phyloP scores from a whole-genome alignment of 176 grass and related monocot species.

The Carex parvula region DNA sequence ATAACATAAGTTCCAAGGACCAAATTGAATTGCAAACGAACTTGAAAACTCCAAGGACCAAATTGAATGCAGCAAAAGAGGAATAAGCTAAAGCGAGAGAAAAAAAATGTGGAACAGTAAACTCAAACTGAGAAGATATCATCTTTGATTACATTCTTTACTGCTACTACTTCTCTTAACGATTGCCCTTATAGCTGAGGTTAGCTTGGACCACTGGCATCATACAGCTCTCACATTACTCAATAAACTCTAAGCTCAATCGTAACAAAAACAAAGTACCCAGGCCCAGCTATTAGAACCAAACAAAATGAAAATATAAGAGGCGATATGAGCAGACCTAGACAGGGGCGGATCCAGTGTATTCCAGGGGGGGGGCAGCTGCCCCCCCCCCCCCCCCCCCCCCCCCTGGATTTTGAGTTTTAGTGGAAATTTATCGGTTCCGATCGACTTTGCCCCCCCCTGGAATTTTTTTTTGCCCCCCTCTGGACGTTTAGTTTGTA shows the following conservation, averaged over 20 bases:
- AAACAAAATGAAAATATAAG: not conserved
- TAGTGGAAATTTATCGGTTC: no score
- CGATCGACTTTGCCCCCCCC: no score
- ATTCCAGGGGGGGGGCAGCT: no score
- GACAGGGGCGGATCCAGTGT: no score
- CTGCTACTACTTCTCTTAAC: not conserved
- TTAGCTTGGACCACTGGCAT: not conserved
- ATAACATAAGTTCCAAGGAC: not conserved
- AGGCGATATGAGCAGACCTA: not conserved
- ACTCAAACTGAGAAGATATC: not conserved
- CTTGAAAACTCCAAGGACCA: not conserved
- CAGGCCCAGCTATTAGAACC: not conserved
- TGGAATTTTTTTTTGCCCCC: no score
- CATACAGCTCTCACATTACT: not conserved
- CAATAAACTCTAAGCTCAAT: not conserved
- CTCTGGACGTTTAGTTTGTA: no score
- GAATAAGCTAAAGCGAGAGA: not conserved
- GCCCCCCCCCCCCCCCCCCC: no score
- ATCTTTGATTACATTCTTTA: not conserved
- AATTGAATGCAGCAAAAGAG: not conserved
- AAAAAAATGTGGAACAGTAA: not conserved
- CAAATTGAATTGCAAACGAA: not conserved
- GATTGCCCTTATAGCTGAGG: not conserved
- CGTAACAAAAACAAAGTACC: not conserved
- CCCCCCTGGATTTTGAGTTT: no score